phyloP scores from a whole-genome alignment of 768 basidiomycete genomes.

The Gloeopeniophorella convolvens region DNA sequence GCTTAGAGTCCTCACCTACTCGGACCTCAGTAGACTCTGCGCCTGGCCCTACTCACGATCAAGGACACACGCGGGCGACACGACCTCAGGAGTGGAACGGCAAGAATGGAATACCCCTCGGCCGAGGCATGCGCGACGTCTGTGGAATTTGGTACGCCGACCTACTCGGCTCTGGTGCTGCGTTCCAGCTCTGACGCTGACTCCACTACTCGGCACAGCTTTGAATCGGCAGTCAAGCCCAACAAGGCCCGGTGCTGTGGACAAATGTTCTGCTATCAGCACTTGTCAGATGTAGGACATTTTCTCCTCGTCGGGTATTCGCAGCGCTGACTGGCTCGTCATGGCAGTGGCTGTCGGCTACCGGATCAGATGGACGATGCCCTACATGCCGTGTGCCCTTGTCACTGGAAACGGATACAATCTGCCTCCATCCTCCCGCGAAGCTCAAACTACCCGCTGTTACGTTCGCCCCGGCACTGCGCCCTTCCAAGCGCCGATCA shows the following conservation, averaged over 20 bases:
- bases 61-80: not conserved
- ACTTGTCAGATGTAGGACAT: conserved; percentile 20
- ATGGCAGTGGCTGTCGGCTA: conserved; percentile 16
- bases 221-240: conserved; percentile 20
- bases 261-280: conserved; percentile 21
- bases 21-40: not conserved
- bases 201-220: conserved; percentile 15
- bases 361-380: conserved; percentile 19
- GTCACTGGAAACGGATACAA: conserved; percentile 18
- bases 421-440: conserved; percentile 16
- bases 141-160: conserved; percentile 21
- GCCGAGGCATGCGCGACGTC: conserved; percentile 15
- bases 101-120: conserved; percentile 13
- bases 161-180: not conserved
- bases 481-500: conserved; percentile 1
- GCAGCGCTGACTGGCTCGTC: not conserved
- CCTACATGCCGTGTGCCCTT: conserved; percentile 20
- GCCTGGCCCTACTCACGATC: not conserved
- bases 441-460: not conserved
- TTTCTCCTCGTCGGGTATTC: not conserved
- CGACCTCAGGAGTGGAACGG: conserved; percentile 16
- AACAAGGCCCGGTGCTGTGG: conserved; percentile 21
- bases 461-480: not conserved
- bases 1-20: not conserved
- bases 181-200: not conserved